Evolutionary conservation across 1,139 yeast genomes (phyloP).

Genomic region (Lodderomyces beijingensis): DNA sequence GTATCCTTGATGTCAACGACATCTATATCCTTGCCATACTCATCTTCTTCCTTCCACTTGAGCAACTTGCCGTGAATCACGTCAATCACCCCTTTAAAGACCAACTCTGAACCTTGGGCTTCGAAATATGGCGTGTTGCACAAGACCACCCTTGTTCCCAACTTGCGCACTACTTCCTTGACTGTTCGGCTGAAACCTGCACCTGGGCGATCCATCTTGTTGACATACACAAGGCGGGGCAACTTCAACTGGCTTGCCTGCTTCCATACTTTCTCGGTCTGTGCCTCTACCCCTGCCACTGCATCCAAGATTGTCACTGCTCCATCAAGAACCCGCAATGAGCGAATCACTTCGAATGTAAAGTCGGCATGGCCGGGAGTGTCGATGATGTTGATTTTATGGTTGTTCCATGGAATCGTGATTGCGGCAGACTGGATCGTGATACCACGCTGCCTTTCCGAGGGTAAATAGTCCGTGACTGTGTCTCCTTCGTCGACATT

Average conservation of each 20-base stretch:
- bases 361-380: conserved; percentile 99
- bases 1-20: conserved; percentile 40
- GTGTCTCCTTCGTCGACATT: conserved; percentile 97
- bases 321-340: conserved; percentile 88
- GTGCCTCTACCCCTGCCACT: conserved; percentile 98
- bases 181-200: conserved; percentile 93
- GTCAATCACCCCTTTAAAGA: conserved; percentile 80
- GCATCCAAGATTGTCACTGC: conserved; percentile 90
- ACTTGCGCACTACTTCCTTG: conserved; percentile 72
- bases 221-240: conserved; percentile 77
- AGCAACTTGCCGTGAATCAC: conserved; percentile 63
- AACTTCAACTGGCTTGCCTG: conserved; percentile 67
- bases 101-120: conserved; percentile 35
- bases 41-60: conserved; percentile 51
- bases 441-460: conserved; percentile 90
- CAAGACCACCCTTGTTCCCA: conserved; percentile 70
- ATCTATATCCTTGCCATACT: conserved; percentile 53
- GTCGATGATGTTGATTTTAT: conserved; percentile 81
- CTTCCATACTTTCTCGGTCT: conserved; percentile 94
- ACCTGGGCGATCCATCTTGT: conserved; percentile 95
- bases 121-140: conserved; percentile 76
- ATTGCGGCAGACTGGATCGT: conserved; percentile 97
- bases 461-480: conserved; percentile 86
- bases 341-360: conserved; percentile 87
- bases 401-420: conserved; percentile 78